Conservation (phyloP, 768 basidiomycete genomes). For the Pulveroboletus ravenelii region DNA sequence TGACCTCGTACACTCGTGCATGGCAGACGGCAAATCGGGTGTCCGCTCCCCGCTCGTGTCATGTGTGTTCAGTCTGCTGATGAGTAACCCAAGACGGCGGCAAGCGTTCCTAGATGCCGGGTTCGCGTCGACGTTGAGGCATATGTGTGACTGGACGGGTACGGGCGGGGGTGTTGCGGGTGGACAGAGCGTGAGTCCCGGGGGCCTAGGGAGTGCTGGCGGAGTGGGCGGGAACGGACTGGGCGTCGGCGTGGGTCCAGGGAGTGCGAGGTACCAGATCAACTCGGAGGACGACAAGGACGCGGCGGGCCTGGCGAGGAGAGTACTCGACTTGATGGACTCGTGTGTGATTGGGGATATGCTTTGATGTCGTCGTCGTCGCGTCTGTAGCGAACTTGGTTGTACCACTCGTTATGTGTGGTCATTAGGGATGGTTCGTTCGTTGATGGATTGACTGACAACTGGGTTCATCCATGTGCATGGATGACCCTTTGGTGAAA, state of each 20-base stretch:
- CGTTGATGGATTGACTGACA: too few relatives aligned
- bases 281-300: conserved; percentile 57
- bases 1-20: conserved; percentile 46
- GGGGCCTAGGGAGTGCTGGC: conserved; percentile 13
- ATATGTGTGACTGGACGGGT: conserved; percentile 39
- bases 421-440: too few relatives aligned
- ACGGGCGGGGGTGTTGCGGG: background rate
- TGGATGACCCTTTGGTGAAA: too few relatives aligned
- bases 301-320: conserved; percentile 51
- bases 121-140: conserved; percentile 41
- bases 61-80: conserved; percentile 55
- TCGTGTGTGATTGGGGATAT: conserved; percentile 23
- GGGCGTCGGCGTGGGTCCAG: background rate
- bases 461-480: too few relatives aligned
- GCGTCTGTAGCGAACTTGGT: background rate
- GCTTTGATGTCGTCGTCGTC: conserved; percentile 7
- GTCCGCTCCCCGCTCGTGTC: conserved; percentile 57
- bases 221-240: conserved; percentile 3
- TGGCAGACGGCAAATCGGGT: conserved; percentile 55
- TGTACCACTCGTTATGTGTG: too few relatives aligned
- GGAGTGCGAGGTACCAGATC: conserved; percentile 28
- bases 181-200: conserved; percentile 28
- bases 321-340: conserved; percentile 50
- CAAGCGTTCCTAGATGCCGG: conserved; percentile 40
- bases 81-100: conserved; percentile 34